Evolutionary conservation across 495 filamentous ascomycete species (phyloP), one percentile per base, ranked within the genome.

Genomic region (Letharia columbiana): DNA sequence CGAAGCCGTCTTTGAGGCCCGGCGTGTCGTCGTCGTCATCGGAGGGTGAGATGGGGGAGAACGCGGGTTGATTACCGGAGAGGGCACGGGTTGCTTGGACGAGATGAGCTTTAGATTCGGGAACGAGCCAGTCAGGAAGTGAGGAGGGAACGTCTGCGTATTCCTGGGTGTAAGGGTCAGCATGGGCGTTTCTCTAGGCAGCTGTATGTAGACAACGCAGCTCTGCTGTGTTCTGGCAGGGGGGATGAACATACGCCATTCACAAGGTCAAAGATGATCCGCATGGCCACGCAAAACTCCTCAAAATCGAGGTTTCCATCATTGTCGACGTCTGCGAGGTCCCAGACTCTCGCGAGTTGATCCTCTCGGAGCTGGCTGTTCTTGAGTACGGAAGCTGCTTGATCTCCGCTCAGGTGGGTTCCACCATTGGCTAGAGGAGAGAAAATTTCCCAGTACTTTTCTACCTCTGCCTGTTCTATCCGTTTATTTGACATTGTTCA

Each of bases 371-470:
- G 83, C 39, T 90, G 90, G 71, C 87, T 91, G 84, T 98, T 98
- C 80, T 96, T 95, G 75, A 98, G 89, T 62, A 98, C 90, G 35
- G 90, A 87, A 70, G 93, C 92, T 57, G 94, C 94, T 76, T 96
- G 91, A 66, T 88, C 87, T 76, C 91, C 96, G 62, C 89, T 94
- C 45, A 98, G 82, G 76, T 87, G 90, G 72, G 88, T 81, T 68
- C 89, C 88, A 76, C 92, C 93, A 76, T 89, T 88, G 57, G 80
- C 67, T 63, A 96, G 83, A 45, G 91, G 86, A 63, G 89, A 83
- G 79, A 98, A 98, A 77, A 98, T 98, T 80, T 98, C 96, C 94
- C 94, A 98, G 79, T 98, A 98, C 65, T 92, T 91, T 73, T 96
- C 91, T 72, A 98, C 89, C 76, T 98, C 95, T 80, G 89, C 89